A percentile compares a stretch with the other conserved stretches of the same genome.
Evolutionary conservation across 1,284 basidiomycete genomes (phyloP).

Genomic region (Leucoagaricus sp.): DNA sequence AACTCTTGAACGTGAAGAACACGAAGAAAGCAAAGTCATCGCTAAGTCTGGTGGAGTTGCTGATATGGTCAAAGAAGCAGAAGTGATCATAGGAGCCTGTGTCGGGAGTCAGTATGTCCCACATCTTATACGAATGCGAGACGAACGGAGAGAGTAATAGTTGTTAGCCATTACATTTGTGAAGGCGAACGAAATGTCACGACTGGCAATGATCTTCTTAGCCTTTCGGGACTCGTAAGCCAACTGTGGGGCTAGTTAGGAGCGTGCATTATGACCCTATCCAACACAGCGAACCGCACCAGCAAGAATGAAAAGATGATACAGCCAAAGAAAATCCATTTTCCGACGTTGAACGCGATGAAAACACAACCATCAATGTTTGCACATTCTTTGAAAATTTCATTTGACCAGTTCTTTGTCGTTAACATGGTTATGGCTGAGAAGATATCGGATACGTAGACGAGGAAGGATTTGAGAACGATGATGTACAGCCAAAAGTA

Average conservation of each 20-base stretch:
- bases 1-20: conserved; percentile 99
- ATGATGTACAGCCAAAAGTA: conserved; percentile 92
- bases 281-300: conserved; percentile 46
- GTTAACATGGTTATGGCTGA: conserved; percentile 96
- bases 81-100: conserved; percentile 94
- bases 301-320: conserved; percentile 97
- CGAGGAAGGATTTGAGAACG: conserved; percentile 92
- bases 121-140: conserved; percentile 10
- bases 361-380: conserved; percentile 70
- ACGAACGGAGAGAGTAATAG: conserved; percentile 89
- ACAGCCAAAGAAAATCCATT: conserved; percentile 97
- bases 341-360: conserved; percentile 87
- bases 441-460: conserved; percentile 98
- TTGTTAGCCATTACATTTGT: conserved; percentile 98
- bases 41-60: conserved; percentile 92
- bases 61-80: conserved; percentile 97
- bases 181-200: conserved; percentile 96
- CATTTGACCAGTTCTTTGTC: conserved; percentile 88
- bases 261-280: conserved; percentile 9
- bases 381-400: conserved; percentile 81
- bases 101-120: conserved; percentile 16
- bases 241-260: conserved; percentile 45
- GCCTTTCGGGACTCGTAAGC: conserved; percentile 93
- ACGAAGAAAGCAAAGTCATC: conserved; percentile 99
- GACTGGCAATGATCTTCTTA: conserved; percentile 89